phyloP scores from a whole-genome alignment of 2,329 filamentous ascomycete genomes.

The Raffaelea deltoideospora region DNA sequence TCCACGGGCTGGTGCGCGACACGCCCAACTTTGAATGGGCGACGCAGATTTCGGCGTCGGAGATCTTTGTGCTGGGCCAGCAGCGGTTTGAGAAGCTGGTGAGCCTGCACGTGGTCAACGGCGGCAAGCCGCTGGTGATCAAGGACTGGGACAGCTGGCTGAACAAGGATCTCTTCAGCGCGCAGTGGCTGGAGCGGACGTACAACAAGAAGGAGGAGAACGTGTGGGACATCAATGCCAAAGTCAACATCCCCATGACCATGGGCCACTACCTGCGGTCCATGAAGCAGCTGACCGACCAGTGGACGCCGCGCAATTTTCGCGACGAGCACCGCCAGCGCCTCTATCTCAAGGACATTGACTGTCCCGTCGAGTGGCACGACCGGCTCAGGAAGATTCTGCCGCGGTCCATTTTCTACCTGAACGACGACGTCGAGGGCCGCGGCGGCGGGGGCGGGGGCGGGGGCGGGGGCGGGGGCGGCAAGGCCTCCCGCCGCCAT shows the following conservation, averaged over 20 bases:
- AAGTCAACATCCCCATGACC: constrained; percentile 66
- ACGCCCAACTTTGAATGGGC: constrained; percentile 81
- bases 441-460: constrained; percentile 10
- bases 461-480: too few species aligned
- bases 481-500: not conserved
- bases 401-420: constrained; percentile 71
- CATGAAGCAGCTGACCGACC: constrained; percentile 68
- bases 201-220: constrained; percentile 72
- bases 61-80: constrained; percentile 62
- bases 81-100: constrained; percentile 78
- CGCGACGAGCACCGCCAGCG: constrained; percentile 68
- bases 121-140: constrained; percentile 78
- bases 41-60: constrained; percentile 60
- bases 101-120: constrained; percentile 64
- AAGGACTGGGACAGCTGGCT: constrained; percentile 71
- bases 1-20: constrained; percentile 58
- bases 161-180: constrained; percentile 64
- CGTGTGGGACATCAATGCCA: constrained; percentile 64
- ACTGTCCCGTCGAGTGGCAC: constrained; percentile 80
- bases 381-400: constrained; percentile 64
- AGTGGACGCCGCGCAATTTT: constrained; percentile 63
- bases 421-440: constrained; percentile 60
- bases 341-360: constrained; percentile 92
- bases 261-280: constrained; percentile 82
- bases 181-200: constrained; percentile 64